Evolutionary conservation across 371 early-diverging fungal genomes (phyloP).

Genomic region (Mortierella sp.): DNA sequence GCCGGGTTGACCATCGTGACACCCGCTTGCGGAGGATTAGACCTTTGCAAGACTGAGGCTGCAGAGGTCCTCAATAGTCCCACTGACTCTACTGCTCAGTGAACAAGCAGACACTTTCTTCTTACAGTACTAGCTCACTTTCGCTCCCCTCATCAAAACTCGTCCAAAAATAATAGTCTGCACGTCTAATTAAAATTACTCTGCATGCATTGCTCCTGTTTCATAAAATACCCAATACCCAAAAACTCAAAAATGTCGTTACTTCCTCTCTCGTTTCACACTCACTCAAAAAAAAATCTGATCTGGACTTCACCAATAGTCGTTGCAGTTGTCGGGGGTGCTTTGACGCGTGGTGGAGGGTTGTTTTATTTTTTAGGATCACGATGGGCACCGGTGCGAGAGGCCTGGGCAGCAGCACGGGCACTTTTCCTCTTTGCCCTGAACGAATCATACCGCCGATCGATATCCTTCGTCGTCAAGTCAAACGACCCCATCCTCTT

Average conservation of each 20-base stretch:
- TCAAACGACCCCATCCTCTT: conserved; percentile 65
- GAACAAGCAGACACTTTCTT: too few relatives aligned
- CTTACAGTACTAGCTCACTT: not conserved
- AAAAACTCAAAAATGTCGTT: not conserved
- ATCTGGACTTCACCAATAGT: too few relatives aligned
- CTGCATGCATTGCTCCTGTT: not conserved
- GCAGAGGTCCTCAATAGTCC: not conserved
- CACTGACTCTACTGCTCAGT: not conserved
- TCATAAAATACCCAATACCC: not conserved
- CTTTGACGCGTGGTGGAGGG: too few relatives aligned
- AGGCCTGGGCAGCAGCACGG: conserved; percentile 42
- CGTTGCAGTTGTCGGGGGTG: too few relatives aligned
- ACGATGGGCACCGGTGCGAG: conserved; percentile 18
- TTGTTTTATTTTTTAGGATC: conserved; percentile 29
- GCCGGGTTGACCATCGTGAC: not conserved
- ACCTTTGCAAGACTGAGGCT: not conserved
- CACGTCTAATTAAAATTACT: not conserved
- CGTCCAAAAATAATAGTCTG: not conserved
- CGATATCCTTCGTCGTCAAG: conserved; percentile 69
- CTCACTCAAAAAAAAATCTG: not conserved
- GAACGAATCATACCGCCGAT: conserved; percentile 64
- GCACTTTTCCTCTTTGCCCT: conserved; percentile 52
- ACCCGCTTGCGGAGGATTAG: not conserved
- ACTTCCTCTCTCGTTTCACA: too few relatives aligned
- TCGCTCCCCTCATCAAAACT: not conserved